Percentiles rank a stretch among this genome's conserved stretches.
These are phyloP conservation scores for Candida qinlingensis DNA, from an alignment of 805 yeast species.

Conservation along the genomic window DNA sequence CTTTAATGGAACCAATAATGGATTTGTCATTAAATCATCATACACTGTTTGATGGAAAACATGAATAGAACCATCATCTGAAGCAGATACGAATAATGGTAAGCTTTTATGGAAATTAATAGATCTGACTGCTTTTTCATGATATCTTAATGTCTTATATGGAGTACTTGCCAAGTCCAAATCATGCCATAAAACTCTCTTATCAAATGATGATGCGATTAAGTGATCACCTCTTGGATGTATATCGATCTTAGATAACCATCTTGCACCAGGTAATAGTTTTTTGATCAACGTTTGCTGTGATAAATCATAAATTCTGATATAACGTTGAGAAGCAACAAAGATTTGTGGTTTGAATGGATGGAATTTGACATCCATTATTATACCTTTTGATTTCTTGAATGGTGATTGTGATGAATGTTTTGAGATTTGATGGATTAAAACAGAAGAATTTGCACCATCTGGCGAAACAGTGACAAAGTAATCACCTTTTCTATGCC, in stretches of 20 bases:
- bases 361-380: constrained; percentile 95
- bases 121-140: constrained; percentile 87
- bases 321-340: constrained; percentile 90
- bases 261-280: constrained; percentile 90
- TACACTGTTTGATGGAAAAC: constrained; percentile 96
- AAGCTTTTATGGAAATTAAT: constrained; percentile 82
- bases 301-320: constrained; percentile 85
- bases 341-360: constrained; percentile 92
- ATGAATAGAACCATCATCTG: constrained; percentile 91
- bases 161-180: constrained; percentile 85
- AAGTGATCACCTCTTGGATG: constrained; percentile 97
- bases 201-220: constrained; percentile 87
- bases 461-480: constrained; percentile 96
- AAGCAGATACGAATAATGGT: constrained; percentile 90
- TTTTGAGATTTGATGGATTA: constrained; percentile 91
- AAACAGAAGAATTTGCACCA: constrained; percentile 78
- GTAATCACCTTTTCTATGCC: constrained; percentile 98
- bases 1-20: constrained; percentile 92
- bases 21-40: constrained; percentile 92
- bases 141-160: constrained; percentile 92
- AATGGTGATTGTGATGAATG: constrained; percentile 96
- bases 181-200: constrained; percentile 96
- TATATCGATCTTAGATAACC: constrained; percentile 86
- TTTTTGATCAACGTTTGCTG: constrained; percentile 81
- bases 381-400: constrained; percentile 85